Base-by-base conservation (phyloP, 2,329 filamentous ascomycete species). In the Didymella pomorum region DNA sequence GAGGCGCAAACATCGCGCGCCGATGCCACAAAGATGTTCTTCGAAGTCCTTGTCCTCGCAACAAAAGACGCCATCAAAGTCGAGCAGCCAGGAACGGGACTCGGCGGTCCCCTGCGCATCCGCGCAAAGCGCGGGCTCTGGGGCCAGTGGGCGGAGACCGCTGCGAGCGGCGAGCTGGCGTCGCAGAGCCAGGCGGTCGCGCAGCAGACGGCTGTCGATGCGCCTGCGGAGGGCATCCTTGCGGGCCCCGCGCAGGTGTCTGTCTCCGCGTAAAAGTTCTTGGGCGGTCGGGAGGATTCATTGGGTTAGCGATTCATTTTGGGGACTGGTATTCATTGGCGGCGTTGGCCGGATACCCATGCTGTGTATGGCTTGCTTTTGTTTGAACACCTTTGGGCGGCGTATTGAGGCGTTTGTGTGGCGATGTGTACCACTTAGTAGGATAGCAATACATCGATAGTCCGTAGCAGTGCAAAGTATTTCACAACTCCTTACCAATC, bases 11-110 rank as follows among this genome's bases (percentile, higher is more conserved):
- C 94, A 0, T 92, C 86, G 65, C 91, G 92, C 77, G 90, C 90
- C 9, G 95, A 98, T 70, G 95, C 95, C 0, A 99, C 95, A 42
- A 97, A 97, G 84, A 97, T 99, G 93, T 99, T 99, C 81, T 99
- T 99, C 71, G 95, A 99, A 79, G 89, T 95, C 53, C 83, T 99
- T 23, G 95, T 99, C 3, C 84, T 99, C 45, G 95, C 94, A 5
- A 99, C 95, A 41, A 99, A 99, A 80, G 95, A 99, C 75, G 95
- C 95, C 26, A 91, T 99, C 79, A 97, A 97, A 79, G 92, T 98
- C 25, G 94, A 98, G 75, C 95, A 99, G 78, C 85, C 86, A 47
- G 82, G 88, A 21, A 61, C 85, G 14, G 72, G 84, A 35, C 85
- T 98, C 25, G 93, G 93, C 48, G 90, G 88, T 2, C 86, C 89